A percentile compares a stretch with the other conserved stretches of the same genome.
These are phyloP conservation scores for Pseudomonodictys pantanalensis DNA, from an alignment of 495 filamentous ascomycete genomes.

Conservation along the genomic window DNA sequence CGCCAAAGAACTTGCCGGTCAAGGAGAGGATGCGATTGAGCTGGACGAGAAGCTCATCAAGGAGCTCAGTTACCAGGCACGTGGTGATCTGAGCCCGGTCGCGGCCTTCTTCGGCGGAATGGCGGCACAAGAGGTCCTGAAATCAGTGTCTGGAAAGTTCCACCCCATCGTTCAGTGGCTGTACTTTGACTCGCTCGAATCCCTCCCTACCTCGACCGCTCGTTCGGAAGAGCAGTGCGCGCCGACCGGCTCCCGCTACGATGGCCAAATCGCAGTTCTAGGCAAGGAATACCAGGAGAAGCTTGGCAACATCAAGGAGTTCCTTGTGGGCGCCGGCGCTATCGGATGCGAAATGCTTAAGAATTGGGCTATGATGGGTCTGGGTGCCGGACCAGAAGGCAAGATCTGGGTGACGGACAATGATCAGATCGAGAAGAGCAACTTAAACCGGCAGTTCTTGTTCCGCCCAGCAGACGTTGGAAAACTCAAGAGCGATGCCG, in stretches of 20 bases:
- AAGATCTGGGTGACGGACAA: conserved; percentile 92
- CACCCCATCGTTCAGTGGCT: conserved; percentile 87
- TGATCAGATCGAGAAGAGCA: conserved; percentile 98
- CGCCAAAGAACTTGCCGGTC: conserved; percentile 63
- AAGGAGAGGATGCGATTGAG: conserved; percentile 69
- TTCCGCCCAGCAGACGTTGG: conserved; percentile 95
- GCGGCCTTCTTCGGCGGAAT: conserved; percentile 95
- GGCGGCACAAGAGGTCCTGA: conserved; percentile 92
- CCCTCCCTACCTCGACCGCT: conserved; percentile 67
- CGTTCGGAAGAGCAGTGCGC: conserved; percentile 86
- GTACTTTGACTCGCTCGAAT: conserved; percentile 97
- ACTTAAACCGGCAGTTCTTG: conserved; percentile 95
- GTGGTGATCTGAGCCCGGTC: conserved; percentile 85
- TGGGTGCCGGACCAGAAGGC: conserved; percentile 84
- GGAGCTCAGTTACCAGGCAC: conserved; percentile 95
- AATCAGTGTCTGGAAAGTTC: conserved; percentile 97
- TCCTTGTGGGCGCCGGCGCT: conserved; percentile 93
- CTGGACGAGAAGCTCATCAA: conserved; percentile 88
- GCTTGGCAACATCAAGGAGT: conserved; percentile 80
- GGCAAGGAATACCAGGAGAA: conserved; percentile 93
- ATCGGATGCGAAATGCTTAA: conserved; percentile 99
- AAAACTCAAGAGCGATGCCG: conserved; percentile 94
- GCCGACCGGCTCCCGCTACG: conserved; percentile 79
- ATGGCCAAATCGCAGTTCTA: conserved; percentile 96
- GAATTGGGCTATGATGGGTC: conserved; percentile 99